A percentile compares a stretch with the other conserved stretches of the same genome.
Conservation (phyloP, 1,139 yeast genomes). For the Martiniozyma asiatica region DNA sequence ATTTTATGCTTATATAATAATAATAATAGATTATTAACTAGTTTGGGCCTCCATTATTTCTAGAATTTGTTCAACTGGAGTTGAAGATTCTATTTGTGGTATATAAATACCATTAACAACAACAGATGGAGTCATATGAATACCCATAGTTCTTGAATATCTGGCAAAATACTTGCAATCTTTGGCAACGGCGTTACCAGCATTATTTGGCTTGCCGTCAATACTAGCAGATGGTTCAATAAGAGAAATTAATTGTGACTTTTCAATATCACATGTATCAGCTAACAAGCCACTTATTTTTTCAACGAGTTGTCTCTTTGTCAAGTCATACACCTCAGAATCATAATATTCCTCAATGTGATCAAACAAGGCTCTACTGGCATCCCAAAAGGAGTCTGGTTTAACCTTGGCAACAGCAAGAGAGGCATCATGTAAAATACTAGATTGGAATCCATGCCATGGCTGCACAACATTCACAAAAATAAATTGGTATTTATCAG, state of each 20-base stretch:
- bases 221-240: slow-evolving; percentile 18
- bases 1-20: not conserved
- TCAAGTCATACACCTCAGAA: slow-evolving; percentile 38
- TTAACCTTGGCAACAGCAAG: slow-evolving; percentile 52
- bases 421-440: slow-evolving; percentile 58
- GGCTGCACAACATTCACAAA: slow-evolving; percentile 68
- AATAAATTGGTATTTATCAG: slow-evolving; percentile 43
- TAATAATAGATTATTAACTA: not conserved
- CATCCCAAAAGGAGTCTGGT: slow-evolving; percentile 54
- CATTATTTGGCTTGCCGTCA: slow-evolving; percentile 30
- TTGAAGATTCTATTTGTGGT: slow-evolving; percentile 32
- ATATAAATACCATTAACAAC: slow-evolving; percentile 53
- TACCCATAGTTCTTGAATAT: slow-evolving; percentile 64
- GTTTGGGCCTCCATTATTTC: slow-evolving; percentile 18
- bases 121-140: slow-evolving; percentile 81
- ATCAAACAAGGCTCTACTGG: slow-evolving; percentile 42
- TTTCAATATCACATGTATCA: slow-evolving; percentile 18
- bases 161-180: slow-evolving; percentile 68
- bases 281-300: slow-evolving; percentile 38
- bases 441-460: slow-evolving; percentile 67
- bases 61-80: slow-evolving; percentile 22
- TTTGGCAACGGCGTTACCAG: slow-evolving; percentile 45
- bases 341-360: slow-evolving; percentile 50
- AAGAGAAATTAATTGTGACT: slow-evolving; percentile 19
- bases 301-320: slow-evolving; percentile 46